Base-by-base conservation (phyloP, 805 yeast genomes). In the Yamadazyma insecticola region DNA sequence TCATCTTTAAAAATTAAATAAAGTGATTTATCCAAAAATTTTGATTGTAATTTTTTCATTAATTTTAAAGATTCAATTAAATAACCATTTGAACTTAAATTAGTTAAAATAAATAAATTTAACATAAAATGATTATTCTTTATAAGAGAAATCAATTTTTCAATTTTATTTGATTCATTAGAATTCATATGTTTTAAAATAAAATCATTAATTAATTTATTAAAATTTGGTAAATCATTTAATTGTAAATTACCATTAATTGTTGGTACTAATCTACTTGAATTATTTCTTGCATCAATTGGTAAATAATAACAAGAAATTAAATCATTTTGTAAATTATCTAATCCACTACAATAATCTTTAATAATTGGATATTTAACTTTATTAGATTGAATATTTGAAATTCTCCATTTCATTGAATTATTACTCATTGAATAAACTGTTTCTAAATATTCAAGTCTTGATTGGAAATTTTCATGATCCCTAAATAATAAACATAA, bases 171-270 rank as follows among this genome's bases (percentile, higher is more conserved):
- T 8, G 24, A 27, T 14, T 16, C 18, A 6, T 29, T 29, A 5
- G 42, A 35, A 16, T 48, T 41, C 13, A 52, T 33, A 12, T 45
- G 37, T 12, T 33, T 22, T 3, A 17, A 16, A 2, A 53, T 43
- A 14, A 45, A 32, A 3, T 34, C 27, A 9, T 39, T 28, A 8
- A 63, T 41, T 23, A 60, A 36, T 3, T 17, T 24, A 10, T 40
- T 32, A 38, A 63, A 64, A 5, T 35, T 22, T 0, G 70, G 70
- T 14, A 64, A 41, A 36, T 64, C 70, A 7, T 37, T 42, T 2
- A 47, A 37, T 5, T 32, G 30, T 6, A 64, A 22, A 1, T 40
- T 35, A 1, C 66, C 68, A 16, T 47, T 47, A 7, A 64, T 34
- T 5, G 56, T 35, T 2, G 67, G 60, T 22, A 43, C 29, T 11